Evolutionary conservation across 1,139 yeast genomes (phyloP).

Genomic region (Saccharomyces pastorianus): DNA sequence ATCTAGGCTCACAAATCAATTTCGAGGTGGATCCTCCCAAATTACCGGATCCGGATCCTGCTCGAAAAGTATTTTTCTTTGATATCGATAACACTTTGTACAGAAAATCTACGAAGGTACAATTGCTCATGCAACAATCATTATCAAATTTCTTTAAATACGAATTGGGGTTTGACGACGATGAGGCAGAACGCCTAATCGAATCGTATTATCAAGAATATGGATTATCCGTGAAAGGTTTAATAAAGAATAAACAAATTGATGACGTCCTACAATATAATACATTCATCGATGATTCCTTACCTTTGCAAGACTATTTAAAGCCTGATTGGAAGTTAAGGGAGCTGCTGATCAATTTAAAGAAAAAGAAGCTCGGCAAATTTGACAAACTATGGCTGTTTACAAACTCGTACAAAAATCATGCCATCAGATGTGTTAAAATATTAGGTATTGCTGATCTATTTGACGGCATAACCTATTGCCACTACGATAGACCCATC

Average conservation of each 20-base stretch:
- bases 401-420: conserved; percentile 89
- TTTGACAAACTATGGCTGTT: conserved; percentile 70
- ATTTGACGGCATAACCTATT: conserved; percentile 87
- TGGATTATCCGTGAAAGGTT: conserved; percentile 88
- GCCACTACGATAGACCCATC: conserved; percentile 54
- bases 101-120: conserved; percentile 62
- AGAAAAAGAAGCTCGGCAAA: conserved; percentile 39
- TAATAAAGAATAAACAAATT: conserved; percentile 62
- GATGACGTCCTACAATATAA: conserved; percentile 87
- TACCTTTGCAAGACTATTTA: conserved; percentile 71
- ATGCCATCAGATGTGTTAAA: conserved; percentile 68
- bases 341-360: conserved; percentile 35
- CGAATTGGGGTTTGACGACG: conserved; percentile 50
- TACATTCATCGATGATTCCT: conserved; percentile 82
- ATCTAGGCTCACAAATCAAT: conserved; percentile 30
- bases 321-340: conserved; percentile 51
- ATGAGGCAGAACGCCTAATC: conserved; percentile 67
- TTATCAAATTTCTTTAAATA: conserved; percentile 74
- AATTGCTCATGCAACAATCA: conserved; percentile 77
- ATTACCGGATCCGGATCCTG: conserved; percentile 18
- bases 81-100: conserved; percentile 92
- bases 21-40: conserved; percentile 20
- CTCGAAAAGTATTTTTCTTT: conserved; percentile 56
- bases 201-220: conserved; percentile 71
- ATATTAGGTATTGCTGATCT: conserved; percentile 81